These are phyloP conservation scores for Aureobasidium mangrovei DNA, from an alignment of 2,329 filamentous ascomycete genomes.

Conservation along the genomic window DNA sequence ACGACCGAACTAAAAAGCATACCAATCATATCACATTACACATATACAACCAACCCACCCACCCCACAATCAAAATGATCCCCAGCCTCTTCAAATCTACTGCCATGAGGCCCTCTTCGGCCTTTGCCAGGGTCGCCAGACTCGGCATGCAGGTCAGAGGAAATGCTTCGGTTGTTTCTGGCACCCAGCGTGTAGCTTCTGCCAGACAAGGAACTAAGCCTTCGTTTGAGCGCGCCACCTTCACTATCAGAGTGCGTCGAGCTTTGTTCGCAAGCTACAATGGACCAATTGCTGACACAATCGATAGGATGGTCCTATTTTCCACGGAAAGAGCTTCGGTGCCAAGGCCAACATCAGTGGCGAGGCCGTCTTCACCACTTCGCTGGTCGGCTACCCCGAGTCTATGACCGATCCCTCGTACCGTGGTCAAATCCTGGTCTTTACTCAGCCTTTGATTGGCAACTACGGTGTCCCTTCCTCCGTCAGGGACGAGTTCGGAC, in stretches of 20 bases:
- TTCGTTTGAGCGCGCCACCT: slow-evolving; percentile 71
- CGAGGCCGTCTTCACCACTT: slow-evolving; percentile 97
- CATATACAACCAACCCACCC: neutral
- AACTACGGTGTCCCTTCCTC: slow-evolving; percentile 95
- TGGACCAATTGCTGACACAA: slow-evolving; percentile 23
- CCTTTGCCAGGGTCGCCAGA: slow-evolving; percentile 37
- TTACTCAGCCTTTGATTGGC: slow-evolving; percentile 94
- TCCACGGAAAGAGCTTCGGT: slow-evolving; percentile 92
- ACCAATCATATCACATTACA: slow-evolving; percentile 16
- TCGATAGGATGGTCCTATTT: slow-evolving; percentile 77
- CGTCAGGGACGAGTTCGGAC: slow-evolving; percentile 74
- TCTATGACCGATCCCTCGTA: slow-evolving; percentile 64
- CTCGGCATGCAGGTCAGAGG: slow-evolving; percentile 37
- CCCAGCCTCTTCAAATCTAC: slow-evolving; percentile 44
- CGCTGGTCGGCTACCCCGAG: slow-evolving; percentile 94
- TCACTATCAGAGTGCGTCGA: slow-evolving; percentile 76
- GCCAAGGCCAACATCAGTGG: slow-evolving; percentile 95
- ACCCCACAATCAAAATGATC: slow-evolving; percentile 41
- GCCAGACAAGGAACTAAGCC: slow-evolving; percentile 51
- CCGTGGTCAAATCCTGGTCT: slow-evolving; percentile 88
- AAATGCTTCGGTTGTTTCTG: slow-evolving; percentile 60
- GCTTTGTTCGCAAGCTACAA: neutral
- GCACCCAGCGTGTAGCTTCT: slow-evolving; percentile 61
- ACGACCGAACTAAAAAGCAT: slow-evolving; percentile 17
- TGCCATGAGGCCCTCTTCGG: slow-evolving; percentile 30